Base-by-base conservation (phyloP, 768 basidiomycete species). In the Suillus placidus region DNA sequence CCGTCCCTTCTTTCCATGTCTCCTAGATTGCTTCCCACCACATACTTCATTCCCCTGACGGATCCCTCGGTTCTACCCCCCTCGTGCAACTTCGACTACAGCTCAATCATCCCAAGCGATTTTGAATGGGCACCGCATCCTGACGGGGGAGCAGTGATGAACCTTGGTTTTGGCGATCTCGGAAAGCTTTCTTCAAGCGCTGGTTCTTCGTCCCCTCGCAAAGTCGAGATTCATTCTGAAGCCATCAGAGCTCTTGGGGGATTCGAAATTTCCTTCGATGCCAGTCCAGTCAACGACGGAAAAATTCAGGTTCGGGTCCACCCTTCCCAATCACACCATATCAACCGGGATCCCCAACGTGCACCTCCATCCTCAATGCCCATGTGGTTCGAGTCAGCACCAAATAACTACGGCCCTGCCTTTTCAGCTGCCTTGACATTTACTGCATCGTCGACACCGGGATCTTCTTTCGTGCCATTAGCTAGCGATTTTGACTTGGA, bases 291-390 rank as follows among this genome's bases (percentile, higher is more conserved):
- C 58, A 84, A 88, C 68, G 85, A 89, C 71, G 88, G 90, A 65
- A 89, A 86, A 77, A 88, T 91, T 69, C 88, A 87, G 61, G 89
- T 92, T 49, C 84, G 87, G 68, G 90, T 92, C 68, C 88, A 91
- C 70, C 85, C 88, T 52, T 80, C 85, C 8, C 80, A 86, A 4
- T 79, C 83, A 68, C 66, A 72, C 45, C 61, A 65, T 42, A 58
- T 23, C 66, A 70, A 18, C 18, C 58, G 40, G 40, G 58, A 60
- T 42, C 72, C 23, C 74, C 68, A 60, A 56, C 57, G 26, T 60
- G 40, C 58, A 49, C 65, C 34, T 18, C 43, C 68, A 3, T 62
- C 71, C 9, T 68, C 73, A 12, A 63, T 78, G 20, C 68, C 65
- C 38, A 66, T 76, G 23, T 78, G 77, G 77, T 60, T 69, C 30